phyloP scores from a whole-genome alignment of 2,329 filamentous ascomycete species.

The Aspergillus jensenii region DNA sequence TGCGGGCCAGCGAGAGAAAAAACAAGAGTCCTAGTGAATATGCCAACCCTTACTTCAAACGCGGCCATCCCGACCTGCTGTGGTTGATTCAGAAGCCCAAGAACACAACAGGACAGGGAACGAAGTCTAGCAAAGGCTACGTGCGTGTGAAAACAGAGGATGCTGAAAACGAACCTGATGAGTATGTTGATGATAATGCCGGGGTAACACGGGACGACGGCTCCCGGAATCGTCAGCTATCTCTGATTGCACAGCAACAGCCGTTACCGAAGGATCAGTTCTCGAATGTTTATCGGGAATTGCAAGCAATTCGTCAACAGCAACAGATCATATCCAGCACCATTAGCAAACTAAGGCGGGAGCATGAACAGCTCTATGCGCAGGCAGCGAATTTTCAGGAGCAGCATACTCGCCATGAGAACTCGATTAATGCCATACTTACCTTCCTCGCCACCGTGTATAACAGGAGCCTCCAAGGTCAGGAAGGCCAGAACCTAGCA shows the following conservation, averaged over 20 bases:
- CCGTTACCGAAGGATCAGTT: constrained; percentile 71
- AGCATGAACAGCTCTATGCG: constrained; percentile 84
- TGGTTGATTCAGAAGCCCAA: constrained; percentile 98
- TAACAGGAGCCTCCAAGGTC: constrained; percentile 85
- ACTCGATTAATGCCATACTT: constrained; percentile 97
- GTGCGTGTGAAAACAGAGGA: constrained; percentile 54
- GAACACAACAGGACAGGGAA: constrained; percentile 57
- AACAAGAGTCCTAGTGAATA: constrained; percentile 99
- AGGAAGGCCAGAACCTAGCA: constrained; percentile 73
- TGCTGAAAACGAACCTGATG: constrained; percentile 65
- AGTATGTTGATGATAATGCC: constrained; percentile 45
- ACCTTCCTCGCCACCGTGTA: constrained; percentile 97
- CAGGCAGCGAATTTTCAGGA: constrained; percentile 87
- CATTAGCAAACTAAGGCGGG: constrained; percentile 75
- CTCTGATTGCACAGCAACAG: constrained; percentile 37
- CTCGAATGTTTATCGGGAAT: constrained; percentile 72
- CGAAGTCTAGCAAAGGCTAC: constrained; percentile 51
- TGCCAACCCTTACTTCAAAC: constrained; percentile 92
- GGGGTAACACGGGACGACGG: constrained; percentile 35
- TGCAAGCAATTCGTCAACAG: constrained; percentile 78
- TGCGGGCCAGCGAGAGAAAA: constrained; percentile 95
- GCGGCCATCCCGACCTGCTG: constrained; percentile 84
- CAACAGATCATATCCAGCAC: constrained; percentile 83
- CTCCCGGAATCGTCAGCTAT: constrained; percentile 41
- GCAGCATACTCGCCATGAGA: constrained; percentile 94